Evolutionary conservation across 208 protist species (phyloP), one percentile per base, ranked within the genome.

Genomic region (Leishmania turanica): DNA sequence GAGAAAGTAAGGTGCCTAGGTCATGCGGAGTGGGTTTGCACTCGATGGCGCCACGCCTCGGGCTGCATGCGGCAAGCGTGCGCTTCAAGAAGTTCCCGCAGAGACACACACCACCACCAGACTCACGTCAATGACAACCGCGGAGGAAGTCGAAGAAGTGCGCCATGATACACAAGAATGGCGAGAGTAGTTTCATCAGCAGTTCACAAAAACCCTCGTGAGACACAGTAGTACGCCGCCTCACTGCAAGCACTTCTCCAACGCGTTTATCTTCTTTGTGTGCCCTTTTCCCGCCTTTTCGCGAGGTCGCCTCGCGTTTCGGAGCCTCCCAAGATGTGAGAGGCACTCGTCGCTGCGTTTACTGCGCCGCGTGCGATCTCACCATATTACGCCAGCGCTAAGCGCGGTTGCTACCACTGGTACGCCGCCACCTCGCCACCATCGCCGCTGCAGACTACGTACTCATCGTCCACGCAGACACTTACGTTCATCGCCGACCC

Each of bases 381-480:
- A n/a, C 8, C 31, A 79, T 53, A 31, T 69, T 53, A 79, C 3
- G 40, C 37, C 42, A 17, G 15, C 76, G 27, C n/a, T 64, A 60
- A 40, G 21, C 27, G 21, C 69, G 11, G 27, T 19, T 37, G 21
- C 76, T 86, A 92, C 56, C 81, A 75, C 34, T 65, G 56, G 62
- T 89, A 88, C 42, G 89, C 40, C 64, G 86, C 74, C 17, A 94
- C 49, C 58, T 88, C 84, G 3, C 79, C 58, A 13, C 81, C 81
- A 21, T 79, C 76, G 34, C 89, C 85, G 49, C 85, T 80, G 56
- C 87, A 90, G 53, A 92, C 58, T 45, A 89, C 74, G 60, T 80
- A 75, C 47, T 71, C 60, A 31, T 91, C 89, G 9, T 62, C 74
- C 11, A 92, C 75, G 24, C 84, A 85, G 19, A 74, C 75, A n/a